These are phyloP conservation scores for Phascolomyces articulosus DNA, from an alignment of 371 early-diverging fungal genomes.

Conservation along the genomic window DNA sequence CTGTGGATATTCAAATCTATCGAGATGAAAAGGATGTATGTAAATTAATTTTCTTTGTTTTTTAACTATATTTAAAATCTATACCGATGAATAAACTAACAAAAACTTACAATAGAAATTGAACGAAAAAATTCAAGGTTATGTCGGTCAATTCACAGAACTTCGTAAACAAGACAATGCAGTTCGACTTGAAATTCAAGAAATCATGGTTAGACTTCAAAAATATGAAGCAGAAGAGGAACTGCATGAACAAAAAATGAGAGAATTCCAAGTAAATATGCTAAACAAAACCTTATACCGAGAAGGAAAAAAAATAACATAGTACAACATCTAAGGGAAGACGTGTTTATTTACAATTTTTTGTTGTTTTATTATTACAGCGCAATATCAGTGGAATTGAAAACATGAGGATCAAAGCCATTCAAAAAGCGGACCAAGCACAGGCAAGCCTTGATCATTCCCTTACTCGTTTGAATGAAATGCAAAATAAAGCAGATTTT, in stretches of 20 bases:
- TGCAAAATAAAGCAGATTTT: neutral
- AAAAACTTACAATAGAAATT: constrained; percentile 1
- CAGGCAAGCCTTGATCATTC: neutral
- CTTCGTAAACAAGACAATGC: constrained; percentile 9
- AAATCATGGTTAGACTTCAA: constrained; percentile 9
- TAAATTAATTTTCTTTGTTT: neutral
- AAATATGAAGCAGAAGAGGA: constrained; percentile 17
- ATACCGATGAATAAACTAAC: neutral
- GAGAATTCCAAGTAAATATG: constrained; percentile 5
- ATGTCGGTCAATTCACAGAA: constrained; percentile 17
- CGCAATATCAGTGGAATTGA: neutral
- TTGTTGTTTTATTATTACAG: neutral
- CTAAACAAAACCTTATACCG: no score
- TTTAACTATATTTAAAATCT: neutral
- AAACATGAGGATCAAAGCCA: neutral
- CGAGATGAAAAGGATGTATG: constrained; percentile 51
- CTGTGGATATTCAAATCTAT: constrained; percentile 61
- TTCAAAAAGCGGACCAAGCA: neutral
- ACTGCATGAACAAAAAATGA: constrained; percentile 8
- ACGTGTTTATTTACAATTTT: no score
- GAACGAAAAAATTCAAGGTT: constrained; percentile 12
- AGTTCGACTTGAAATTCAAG: constrained; percentile 1
- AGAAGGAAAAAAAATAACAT: no score
- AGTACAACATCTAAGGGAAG: no score
- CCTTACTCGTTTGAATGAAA: neutral